phyloP scores from a whole-genome alignment of 345 rosid species.

The Hevea brasiliensis region DNA sequence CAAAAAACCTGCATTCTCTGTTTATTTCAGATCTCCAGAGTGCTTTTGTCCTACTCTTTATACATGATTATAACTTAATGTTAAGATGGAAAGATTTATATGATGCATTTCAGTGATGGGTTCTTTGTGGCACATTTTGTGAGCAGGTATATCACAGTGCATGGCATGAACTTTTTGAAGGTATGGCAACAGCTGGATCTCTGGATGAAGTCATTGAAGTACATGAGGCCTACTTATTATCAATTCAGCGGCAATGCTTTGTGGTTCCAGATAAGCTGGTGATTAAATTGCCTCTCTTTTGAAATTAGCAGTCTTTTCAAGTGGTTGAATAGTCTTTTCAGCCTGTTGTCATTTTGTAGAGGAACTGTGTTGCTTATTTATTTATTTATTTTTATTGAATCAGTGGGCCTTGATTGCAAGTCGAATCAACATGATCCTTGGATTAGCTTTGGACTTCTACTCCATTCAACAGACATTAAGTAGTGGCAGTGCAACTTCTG shows the following conservation, averaged over 20 bases:
- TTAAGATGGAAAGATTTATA: neutral
- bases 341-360: constrained; percentile 9
- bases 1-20: neutral
- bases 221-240: constrained; percentile 85
- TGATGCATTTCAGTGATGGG: neutral
- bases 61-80: neutral
- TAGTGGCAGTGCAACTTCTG: constrained; percentile 73
- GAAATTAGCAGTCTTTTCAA: constrained; percentile 7
- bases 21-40: neutral
- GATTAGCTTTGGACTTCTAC: constrained; percentile 88
- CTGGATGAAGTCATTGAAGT: constrained; percentile 95
- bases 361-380: constrained; percentile 6
- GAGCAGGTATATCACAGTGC: constrained; percentile 92
- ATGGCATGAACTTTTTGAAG: constrained; percentile 94
- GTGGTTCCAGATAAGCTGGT: constrained; percentile 98
- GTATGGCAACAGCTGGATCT: constrained; percentile 83
- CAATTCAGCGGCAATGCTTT: constrained; percentile 95
- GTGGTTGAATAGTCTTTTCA: constrained; percentile 6
- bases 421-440: constrained; percentile 85
- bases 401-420: constrained; percentile 95
- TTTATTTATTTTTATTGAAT: constrained; percentile 27
- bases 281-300: constrained; percentile 14
- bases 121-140: constrained; percentile 4
- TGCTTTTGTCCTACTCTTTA: neutral
- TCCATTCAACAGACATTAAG: constrained; percentile 78